phyloP scores from a whole-genome alignment of 768 basidiomycete genomes.

The Pleurotus sapidus region DNA sequence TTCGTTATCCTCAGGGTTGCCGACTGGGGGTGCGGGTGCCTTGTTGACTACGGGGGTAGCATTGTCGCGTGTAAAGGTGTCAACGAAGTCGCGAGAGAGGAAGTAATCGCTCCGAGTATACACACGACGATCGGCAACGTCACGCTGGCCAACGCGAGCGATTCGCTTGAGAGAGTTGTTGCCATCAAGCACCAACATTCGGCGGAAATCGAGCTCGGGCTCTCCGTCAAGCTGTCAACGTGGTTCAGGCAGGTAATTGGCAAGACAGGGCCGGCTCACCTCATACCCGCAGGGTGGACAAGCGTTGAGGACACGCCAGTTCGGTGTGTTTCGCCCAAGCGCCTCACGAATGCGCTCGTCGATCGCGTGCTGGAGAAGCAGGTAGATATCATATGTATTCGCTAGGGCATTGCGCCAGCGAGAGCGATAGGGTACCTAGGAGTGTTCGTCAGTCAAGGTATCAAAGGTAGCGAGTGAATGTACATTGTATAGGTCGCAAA shows the following conservation, averaged over 20 bases:
- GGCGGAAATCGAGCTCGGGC: constrained; percentile 12
- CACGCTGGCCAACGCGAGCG: constrained; percentile 7
- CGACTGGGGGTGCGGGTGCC: not conserved
- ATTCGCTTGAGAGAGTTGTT: constrained; percentile 21
- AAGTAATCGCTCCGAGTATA: constrained; percentile 4
- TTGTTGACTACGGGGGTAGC: too few relatives aligned
- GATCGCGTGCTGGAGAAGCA: constrained; percentile 8
- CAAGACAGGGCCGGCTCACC: not conserved
- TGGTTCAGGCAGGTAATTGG: too few relatives aligned
- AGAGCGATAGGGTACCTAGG: constrained; percentile 20
- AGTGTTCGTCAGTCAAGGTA: not conserved
- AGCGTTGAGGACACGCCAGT: constrained; percentile 19
- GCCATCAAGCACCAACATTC: constrained; percentile 21
- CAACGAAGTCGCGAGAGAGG: not conserved
- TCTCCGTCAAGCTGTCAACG: constrained; percentile 17
- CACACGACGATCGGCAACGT: not conserved
- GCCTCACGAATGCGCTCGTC: constrained; percentile 7
- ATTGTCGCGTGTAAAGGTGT: not conserved
- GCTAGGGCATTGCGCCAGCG: constrained; percentile 14
- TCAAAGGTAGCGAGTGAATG: not conserved
- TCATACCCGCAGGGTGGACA: constrained; percentile 24
- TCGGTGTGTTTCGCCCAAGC: constrained; percentile 15
- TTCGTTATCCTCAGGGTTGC: too few relatives aligned
- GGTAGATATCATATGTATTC: constrained; percentile 17
- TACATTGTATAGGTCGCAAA: constrained; percentile 22